Evolutionary conservation across 495 filamentous ascomycete species (phyloP).

Genomic region (Opeltia flavorubescens): DNA sequence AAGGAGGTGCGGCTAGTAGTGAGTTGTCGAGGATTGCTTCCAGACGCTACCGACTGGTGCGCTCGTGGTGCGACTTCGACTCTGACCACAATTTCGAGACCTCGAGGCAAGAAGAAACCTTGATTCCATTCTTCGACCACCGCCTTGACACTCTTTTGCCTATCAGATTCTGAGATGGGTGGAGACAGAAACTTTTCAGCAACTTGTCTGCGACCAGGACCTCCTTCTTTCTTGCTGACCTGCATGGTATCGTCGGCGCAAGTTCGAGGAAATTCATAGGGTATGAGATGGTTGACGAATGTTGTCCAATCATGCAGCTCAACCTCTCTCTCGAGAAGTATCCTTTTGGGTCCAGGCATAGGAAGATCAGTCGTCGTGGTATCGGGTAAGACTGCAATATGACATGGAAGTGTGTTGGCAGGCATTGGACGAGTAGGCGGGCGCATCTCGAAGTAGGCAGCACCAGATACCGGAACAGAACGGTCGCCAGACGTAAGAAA

Average conservation of each 20-base stretch:
- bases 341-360: constrained; percentile 31
- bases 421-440: constrained; percentile 11
- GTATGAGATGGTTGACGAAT: constrained; percentile 35
- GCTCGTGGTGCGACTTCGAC: constrained; percentile 15
- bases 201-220: background rate
- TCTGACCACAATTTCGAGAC: constrained; percentile 17
- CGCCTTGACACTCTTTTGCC: constrained; percentile 26
- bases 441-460: constrained; percentile 31
- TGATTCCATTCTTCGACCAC: constrained; percentile 39
- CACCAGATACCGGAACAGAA: constrained; percentile 26
- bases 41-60: background rate
- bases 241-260: background rate
- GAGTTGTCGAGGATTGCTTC: background rate
- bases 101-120: constrained; percentile 34
- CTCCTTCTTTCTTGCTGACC: background rate
- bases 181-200: background rate
- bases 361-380: constrained; percentile 33
- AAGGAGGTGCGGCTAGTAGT: background rate
- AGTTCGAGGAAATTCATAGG: too few relatives aligned
- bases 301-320: constrained; percentile 37
- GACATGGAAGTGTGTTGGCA: constrained; percentile 16
- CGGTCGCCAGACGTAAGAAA: background rate
- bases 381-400: constrained; percentile 30
- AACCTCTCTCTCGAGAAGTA: constrained; percentile 24
- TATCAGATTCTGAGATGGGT: constrained; percentile 11